These are phyloP conservation scores for Orbilia javanica DNA, from an alignment of 2,329 filamentous ascomycete genomes.

Conservation along the genomic window DNA sequence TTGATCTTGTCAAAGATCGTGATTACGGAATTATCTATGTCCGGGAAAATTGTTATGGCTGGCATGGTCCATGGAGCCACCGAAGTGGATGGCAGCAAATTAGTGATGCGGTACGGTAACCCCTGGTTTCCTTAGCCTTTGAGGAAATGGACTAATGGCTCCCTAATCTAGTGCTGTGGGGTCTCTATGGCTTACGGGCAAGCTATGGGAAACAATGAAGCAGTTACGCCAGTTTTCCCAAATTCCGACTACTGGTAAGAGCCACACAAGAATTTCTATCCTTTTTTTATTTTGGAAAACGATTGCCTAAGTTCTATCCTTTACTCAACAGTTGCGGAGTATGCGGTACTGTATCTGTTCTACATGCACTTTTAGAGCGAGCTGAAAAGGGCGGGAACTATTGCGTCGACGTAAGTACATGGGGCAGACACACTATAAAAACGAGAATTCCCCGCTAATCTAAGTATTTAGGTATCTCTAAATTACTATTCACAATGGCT, in stretches of 20 bases:
- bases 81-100: conserved; percentile 71
- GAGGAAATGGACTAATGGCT: conserved; percentile 1
- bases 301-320: not conserved
- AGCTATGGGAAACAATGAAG: conserved; percentile 67
- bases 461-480: conserved; percentile 62
- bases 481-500: conserved; percentile 68
- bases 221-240: conserved; percentile 67
- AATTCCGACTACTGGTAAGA: conserved; percentile 66
- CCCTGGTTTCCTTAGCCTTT: not conserved
- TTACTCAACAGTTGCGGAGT: conserved; percentile 65
- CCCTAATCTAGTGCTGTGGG: conserved; percentile 64
- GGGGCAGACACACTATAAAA: not conserved
- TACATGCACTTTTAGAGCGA: conserved; percentile 66
- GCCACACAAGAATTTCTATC: not conserved
- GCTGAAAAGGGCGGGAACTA: conserved; percentile 66
- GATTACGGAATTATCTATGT: conserved; percentile 68
- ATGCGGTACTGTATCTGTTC: conserved; percentile 65
- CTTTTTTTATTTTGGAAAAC: not conserved
- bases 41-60: conserved; percentile 71
- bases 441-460: not conserved
- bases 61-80: conserved; percentile 68
- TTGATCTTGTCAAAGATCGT: conserved; percentile 66
- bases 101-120: conserved; percentile 66
- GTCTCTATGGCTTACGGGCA: conserved; percentile 68
- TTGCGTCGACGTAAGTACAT: conserved; percentile 65